Evolutionary conservation across 2,329 filamentous ascomycete genomes (phyloP).

Genomic region (Colletotrichum higginsianum): DNA sequence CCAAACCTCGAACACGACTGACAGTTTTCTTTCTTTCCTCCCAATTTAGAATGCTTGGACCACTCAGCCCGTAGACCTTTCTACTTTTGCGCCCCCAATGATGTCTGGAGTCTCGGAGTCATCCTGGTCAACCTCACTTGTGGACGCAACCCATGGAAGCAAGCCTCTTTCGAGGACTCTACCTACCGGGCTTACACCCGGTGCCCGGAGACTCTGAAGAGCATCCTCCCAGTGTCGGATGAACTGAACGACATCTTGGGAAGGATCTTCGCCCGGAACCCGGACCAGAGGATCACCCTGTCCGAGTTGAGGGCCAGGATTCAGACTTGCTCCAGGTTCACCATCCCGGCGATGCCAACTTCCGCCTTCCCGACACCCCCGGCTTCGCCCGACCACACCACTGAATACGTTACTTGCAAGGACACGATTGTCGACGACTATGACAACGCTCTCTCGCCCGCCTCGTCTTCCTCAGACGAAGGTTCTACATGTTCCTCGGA

Average conservation of each 20-base stretch:
- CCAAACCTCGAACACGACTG: constrained; percentile 46
- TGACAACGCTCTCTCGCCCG: constrained; percentile 64
- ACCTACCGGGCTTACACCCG: constrained; percentile 93
- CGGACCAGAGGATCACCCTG: constrained; percentile 85
- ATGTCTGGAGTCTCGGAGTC: constrained; percentile 98
- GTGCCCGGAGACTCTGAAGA: constrained; percentile 89
- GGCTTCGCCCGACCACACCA: constrained; percentile 58
- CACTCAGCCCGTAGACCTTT: constrained; percentile 80
- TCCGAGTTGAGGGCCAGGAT: constrained; percentile 85
- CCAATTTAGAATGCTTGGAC: constrained; percentile 84
- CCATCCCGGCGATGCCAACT: constrained; percentile 58
- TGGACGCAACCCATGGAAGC: constrained; percentile 99
- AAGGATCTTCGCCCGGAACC: constrained; percentile 89
- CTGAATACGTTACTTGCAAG: constrained; percentile 65
- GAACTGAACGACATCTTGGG: constrained; percentile 91
- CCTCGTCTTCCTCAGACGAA: constrained; percentile 55
- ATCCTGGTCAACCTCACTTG: constrained; percentile 98
- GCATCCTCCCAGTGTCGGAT: constrained; percentile 90
- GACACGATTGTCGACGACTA: constrained; percentile 61
- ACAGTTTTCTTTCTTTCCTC: constrained; percentile 48
- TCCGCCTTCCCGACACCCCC: constrained; percentile 58
- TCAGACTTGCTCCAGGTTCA: constrained; percentile 82
- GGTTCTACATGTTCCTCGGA: constrained; percentile 65
- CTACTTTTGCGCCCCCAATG: constrained; percentile 94
- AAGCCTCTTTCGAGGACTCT: constrained; percentile 91